Evolutionary conservation across 331 rosid genomes (phyloP).

Genomic region (Stylosanthes scabra): DNA sequence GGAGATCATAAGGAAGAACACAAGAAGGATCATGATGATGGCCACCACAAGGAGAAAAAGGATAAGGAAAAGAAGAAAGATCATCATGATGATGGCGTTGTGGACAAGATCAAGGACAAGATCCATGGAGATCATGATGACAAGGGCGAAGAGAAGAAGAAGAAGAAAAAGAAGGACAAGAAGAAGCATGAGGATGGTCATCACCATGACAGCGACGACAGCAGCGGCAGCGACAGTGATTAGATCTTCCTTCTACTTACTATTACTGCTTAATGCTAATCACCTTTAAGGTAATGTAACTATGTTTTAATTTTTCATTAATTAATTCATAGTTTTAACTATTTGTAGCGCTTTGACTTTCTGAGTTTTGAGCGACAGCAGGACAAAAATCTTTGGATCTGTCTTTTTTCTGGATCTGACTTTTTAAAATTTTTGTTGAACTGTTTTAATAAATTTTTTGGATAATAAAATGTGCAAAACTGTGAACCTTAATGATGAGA

Average conservation of each 20-base stretch:
- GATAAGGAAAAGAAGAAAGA: conserved; percentile 27
- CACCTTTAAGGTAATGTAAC: background rate
- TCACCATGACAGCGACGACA: conserved; percentile 39
- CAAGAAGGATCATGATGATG: background rate
- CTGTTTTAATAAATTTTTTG: too few relatives aligned
- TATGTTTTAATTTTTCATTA: too few relatives aligned
- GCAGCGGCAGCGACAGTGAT: conserved; percentile 63
- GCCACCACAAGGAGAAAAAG: conserved; percentile 36
- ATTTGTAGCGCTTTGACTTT: background rate
- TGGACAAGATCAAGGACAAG: conserved; percentile 50
- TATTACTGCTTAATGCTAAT: background rate
- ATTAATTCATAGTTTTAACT: too few relatives aligned
- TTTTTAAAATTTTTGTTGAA: background rate
- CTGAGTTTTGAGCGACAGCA: background rate
- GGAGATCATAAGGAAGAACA: conserved; percentile 31
- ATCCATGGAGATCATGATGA: conserved; percentile 34
- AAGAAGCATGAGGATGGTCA: conserved; percentile 37
- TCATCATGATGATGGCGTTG: conserved; percentile 2
- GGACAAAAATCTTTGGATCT: background rate
- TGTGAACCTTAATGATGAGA: too few relatives aligned
- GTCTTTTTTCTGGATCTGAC: background rate
- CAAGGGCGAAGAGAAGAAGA: conserved; percentile 35
- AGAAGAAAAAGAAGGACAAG: conserved; percentile 49
- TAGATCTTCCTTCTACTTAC: conserved; percentile 21
- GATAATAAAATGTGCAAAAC: too few relatives aligned